phyloP scores from a whole-genome alignment of 805 yeast species.

The Debaryomyces hansenii region DNA sequence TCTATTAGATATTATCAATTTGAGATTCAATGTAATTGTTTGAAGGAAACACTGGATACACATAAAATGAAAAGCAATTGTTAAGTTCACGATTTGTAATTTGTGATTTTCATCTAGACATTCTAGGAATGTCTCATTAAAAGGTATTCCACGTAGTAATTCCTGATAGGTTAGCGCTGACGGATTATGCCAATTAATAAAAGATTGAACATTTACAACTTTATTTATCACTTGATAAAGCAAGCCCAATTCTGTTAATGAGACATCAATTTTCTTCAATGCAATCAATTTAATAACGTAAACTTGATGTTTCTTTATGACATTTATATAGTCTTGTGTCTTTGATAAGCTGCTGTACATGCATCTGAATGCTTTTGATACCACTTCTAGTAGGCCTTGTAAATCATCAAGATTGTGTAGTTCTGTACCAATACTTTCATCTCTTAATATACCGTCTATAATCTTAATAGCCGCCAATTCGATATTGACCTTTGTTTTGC shows the following conservation, averaged over 20 bases:
- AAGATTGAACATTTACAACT: conserved; percentile 5
- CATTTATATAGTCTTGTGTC: conserved; percentile 5
- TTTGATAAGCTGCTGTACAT: conserved; percentile 12
- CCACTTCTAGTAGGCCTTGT: conserved; percentile 3
- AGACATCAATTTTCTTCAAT: conserved; percentile 9
- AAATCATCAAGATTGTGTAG: neutral
- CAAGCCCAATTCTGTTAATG: conserved; percentile 14
- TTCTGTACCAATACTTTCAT: neutral
- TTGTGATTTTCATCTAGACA: neutral
- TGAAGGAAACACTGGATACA: conserved; percentile 26
- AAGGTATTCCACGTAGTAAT: conserved; percentile 10
- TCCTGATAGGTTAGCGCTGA: neutral
- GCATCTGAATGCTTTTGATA: conserved; percentile 17
- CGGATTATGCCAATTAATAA: neutral
- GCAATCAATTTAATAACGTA: conserved; percentile 25
- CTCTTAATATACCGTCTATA: conserved; percentile 4
- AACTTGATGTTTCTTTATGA: conserved; percentile 26
- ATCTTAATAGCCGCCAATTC: conserved; percentile 7
- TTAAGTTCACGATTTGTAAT: conserved; percentile 8
- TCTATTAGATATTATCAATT: conserved; percentile 8
- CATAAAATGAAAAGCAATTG: conserved; percentile 29
- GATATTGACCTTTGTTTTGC: conserved; percentile 6
- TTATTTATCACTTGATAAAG: conserved; percentile 10
- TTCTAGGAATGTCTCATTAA: conserved; percentile 4
- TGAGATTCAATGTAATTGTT: conserved; percentile 16